phyloP scores from a whole-genome alignment of 352 stramenopile genomes.

The Globisporangium okanoganense region DNA sequence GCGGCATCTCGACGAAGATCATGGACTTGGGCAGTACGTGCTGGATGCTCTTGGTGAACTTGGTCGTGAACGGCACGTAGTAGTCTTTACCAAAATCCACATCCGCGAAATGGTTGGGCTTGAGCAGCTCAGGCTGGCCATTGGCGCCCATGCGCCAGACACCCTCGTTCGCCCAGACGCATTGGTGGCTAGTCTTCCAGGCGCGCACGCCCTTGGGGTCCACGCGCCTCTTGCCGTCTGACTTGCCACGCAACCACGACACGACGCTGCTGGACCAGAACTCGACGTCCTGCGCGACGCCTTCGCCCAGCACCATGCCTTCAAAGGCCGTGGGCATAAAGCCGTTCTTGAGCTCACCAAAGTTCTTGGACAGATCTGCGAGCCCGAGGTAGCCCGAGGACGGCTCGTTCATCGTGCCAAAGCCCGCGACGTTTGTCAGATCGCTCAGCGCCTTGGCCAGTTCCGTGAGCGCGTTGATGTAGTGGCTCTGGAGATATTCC shows the following conservation, averaged over 20 bases:
- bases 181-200: slow-evolving; percentile 61
- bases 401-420: slow-evolving; percentile 91
- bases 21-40: slow-evolving; percentile 47
- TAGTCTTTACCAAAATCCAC: slow-evolving; percentile 72
- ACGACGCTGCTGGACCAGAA: slow-evolving; percentile 71
- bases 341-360: slow-evolving; percentile 67
- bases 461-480: slow-evolving; percentile 68
- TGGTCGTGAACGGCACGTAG: slow-evolving; percentile 74
- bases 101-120: slow-evolving; percentile 63
- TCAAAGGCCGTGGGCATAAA: slow-evolving; percentile 75
- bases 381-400: slow-evolving; percentile 74
- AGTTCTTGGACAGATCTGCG: slow-evolving; percentile 45
- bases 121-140: slow-evolving; percentile 43
- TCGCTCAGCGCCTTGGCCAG: slow-evolving; percentile 59
- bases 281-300: slow-evolving; percentile 50
- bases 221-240: slow-evolving; percentile 40
- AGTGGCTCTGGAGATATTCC: slow-evolving; percentile 85
- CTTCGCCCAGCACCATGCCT: slow-evolving; percentile 73
- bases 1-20: slow-evolving; percentile 79
- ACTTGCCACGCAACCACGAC: slow-evolving; percentile 53
- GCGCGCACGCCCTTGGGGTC: slow-evolving; percentile 53
- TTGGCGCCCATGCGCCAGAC: slow-evolving; percentile 61
- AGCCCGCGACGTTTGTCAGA: slow-evolving; percentile 83
- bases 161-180: slow-evolving; percentile 78
- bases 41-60: slow-evolving; percentile 55